A percentile compares a stretch with the other conserved stretches of the same genome.
These are phyloP conservation scores for Neonectria punicea DNA, from an alignment of 2,329 filamentous ascomycete species.

Conservation along the genomic window DNA sequence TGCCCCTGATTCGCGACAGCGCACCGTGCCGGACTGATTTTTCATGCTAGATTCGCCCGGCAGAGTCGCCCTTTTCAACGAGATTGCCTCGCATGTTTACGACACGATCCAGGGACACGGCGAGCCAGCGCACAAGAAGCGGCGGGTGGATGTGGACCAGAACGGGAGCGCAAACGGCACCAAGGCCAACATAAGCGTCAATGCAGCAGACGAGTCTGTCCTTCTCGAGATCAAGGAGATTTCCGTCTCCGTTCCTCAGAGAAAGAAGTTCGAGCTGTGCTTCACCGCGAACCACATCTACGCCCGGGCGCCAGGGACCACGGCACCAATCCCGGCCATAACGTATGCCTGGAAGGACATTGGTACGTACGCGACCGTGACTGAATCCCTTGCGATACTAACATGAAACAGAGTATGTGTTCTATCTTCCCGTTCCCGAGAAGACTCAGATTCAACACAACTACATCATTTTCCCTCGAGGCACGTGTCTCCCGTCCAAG, in stretches of 20 bases:
- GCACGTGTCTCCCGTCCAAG: conserved; percentile 63
- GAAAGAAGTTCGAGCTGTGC: conserved; percentile 75
- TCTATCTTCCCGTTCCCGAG: conserved; percentile 72
- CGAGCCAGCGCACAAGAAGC: conserved; percentile 63
- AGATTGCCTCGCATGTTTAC: conserved; percentile 62
- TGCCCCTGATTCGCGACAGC: conserved; percentile 32
- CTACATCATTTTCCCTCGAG: conserved; percentile 70
- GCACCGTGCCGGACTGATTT: conserved; percentile 21
- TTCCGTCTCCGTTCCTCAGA: conserved; percentile 72
- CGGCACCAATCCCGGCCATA: conserved; percentile 62
- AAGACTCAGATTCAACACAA: conserved; percentile 74
- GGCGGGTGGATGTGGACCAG: conserved; percentile 59
- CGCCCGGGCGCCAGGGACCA: conserved; percentile 63
- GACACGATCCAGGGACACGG: conserved; percentile 53
- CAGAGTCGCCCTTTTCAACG: conserved; percentile 65
- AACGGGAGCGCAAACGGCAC: conserved; percentile 34
- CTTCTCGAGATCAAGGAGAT: conserved; percentile 73
- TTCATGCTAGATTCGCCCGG: conserved; percentile 59
- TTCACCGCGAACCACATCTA: conserved; percentile 70
- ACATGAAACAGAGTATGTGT: conserved; percentile 63
- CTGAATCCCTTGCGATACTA: conserved; percentile 10
- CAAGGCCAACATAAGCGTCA: conserved; percentile 40
- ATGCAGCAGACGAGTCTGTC: conserved; percentile 61
- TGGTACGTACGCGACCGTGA: conserved; percentile 54
- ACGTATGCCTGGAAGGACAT: conserved; percentile 71